Evolutionary conservation across 2,329 filamentous ascomycete species (phyloP), one percentile per base, ranked within the genome.

Genomic region (Piedraia hortae): DNA sequence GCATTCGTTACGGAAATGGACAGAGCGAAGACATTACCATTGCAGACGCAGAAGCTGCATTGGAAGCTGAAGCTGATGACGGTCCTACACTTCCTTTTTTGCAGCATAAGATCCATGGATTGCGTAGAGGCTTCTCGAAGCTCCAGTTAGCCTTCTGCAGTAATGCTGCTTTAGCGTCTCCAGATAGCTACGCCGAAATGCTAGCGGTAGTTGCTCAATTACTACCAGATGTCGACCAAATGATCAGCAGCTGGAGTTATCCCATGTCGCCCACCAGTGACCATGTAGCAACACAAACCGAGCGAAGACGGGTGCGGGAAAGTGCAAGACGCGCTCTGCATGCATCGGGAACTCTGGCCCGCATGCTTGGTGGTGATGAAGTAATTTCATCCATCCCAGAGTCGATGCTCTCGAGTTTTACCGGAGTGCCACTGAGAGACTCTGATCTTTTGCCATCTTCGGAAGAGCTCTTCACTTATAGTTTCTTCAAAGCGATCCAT

Each of bases 401-500:
- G 22, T 30, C 33, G 6, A 18, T 37, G 11, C 21, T 37, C 11
- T 25, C 24, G 11, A 27, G 32, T 9, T 43, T 42, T 26, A 16
- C 23, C 11, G 26, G 23, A n/a, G 28, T 41, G 10, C 26, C 38
- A 21, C 15, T 31, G 41, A 48, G 20, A 41, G 45, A 11, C 46
- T 58, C 35, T 38, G 52, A 31, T 34, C 37, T 25, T 23, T 36
- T 15, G 10, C 34, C 49, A 10, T 34, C 46, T 7, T 31, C 32
- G 5, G 43, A 48, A 10, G 50, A 59, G 19, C 53, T 54, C 8
- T 68, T 68, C 34, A 51, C 51, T n/a, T 66, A 65, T 31, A 62
- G 68, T 30, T 68, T 69, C 31, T 32, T 68, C 12, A 64, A 61
- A 35, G 60, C 62, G 1, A 62, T 68, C 19, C 34, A 64, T 2